Evolutionary conservation across 108 stramenopile species (phyloP).

Genomic region (Seminavis robusta): DNA sequence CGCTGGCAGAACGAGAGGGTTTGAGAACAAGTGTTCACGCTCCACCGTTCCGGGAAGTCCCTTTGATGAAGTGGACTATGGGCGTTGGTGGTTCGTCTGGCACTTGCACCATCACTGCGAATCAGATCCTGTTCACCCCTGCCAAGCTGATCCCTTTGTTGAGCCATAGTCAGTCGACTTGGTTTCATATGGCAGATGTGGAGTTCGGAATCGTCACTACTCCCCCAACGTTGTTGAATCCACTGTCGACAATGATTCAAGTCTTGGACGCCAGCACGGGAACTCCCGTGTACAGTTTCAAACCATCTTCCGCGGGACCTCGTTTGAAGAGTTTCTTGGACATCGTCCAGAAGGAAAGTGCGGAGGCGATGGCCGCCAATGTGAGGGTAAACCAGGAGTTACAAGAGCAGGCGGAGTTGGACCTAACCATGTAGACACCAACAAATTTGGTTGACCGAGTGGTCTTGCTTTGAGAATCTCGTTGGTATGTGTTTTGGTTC

Average conservation of each 20-base stretch:
- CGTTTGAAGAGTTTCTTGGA: constrained; percentile 72
- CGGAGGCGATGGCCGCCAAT: neutral
- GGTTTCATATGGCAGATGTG: constrained; percentile 58
- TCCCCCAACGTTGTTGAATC: constrained; percentile 58
- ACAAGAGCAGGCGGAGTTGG: too few species aligned
- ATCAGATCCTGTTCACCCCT: constrained; percentile 56
- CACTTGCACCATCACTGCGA: constrained; percentile 59
- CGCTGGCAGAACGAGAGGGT: constrained; percentile 35
- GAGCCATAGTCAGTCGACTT: constrained; percentile 41
- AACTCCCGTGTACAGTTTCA: constrained; percentile 61
- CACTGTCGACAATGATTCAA: constrained; percentile 61
- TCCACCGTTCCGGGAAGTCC: constrained; percentile 47
- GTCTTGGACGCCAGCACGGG: constrained; percentile 26
- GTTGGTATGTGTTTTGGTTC: too few species aligned
- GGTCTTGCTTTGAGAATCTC: too few species aligned
- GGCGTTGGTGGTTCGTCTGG: constrained; percentile 65
- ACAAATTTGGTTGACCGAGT: too few species aligned
- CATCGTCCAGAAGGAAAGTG: constrained; percentile 57
- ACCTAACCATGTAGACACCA: too few species aligned
- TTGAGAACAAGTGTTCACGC: too few species aligned
- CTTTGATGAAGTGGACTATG: constrained; percentile 64
- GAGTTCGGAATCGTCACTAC: constrained; percentile 56
- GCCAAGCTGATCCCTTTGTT: constrained; percentile 69
- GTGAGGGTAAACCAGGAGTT: constrained; percentile 17
- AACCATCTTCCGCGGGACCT: constrained; percentile 64